Evolutionary conservation across 2,329 filamentous ascomycete genomes (phyloP).

Genomic region (Corinectria fuckeliana): DNA sequence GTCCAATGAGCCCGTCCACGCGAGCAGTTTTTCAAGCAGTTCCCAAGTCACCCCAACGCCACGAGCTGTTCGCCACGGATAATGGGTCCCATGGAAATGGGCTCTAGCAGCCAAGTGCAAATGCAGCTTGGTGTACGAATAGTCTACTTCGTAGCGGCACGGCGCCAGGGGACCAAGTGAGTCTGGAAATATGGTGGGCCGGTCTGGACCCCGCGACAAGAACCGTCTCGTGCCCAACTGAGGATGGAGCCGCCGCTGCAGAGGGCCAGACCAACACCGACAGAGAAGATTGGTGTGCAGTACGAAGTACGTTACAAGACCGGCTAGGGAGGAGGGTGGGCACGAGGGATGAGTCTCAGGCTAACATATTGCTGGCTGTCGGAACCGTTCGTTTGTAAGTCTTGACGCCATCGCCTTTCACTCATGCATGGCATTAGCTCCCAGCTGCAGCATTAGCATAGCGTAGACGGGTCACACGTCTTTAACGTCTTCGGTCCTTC

Average conservation of each 20-base stretch:
- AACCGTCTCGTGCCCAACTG: conserved; percentile 10
- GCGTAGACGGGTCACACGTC: not conserved
- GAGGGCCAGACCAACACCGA: not conserved
- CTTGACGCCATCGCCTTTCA: conserved; percentile 1
- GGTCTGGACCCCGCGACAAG: conserved; percentile 17
- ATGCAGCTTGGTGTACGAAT: not conserved
- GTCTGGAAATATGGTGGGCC: not conserved
- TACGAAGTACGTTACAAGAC: too few relatives aligned
- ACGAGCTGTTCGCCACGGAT: conserved; percentile 4
- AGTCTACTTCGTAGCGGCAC: conserved; percentile 4
- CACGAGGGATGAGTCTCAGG: not conserved
- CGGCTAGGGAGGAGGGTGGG: not conserved
- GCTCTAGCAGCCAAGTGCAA: not conserved
- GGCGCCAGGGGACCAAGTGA: conserved; percentile 4
- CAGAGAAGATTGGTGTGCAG: too few relatives aligned
- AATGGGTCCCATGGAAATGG: not conserved
- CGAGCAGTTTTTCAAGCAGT: not conserved
- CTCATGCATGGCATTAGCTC: not conserved
- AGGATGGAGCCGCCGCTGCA: conserved; percentile 3
- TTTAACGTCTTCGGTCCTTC: not conserved
- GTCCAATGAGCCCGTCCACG: conserved; percentile 5
- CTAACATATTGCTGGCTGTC: not conserved
- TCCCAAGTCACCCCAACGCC: conserved; percentile 17
- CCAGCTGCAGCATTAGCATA: not conserved
- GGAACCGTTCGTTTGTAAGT: not conserved